Percentiles rank a stretch among this genome's conserved stretches.
Conservation (phyloP, 495 filamentous ascomycete genomes). For the Glarea lozoyensis region DNA sequence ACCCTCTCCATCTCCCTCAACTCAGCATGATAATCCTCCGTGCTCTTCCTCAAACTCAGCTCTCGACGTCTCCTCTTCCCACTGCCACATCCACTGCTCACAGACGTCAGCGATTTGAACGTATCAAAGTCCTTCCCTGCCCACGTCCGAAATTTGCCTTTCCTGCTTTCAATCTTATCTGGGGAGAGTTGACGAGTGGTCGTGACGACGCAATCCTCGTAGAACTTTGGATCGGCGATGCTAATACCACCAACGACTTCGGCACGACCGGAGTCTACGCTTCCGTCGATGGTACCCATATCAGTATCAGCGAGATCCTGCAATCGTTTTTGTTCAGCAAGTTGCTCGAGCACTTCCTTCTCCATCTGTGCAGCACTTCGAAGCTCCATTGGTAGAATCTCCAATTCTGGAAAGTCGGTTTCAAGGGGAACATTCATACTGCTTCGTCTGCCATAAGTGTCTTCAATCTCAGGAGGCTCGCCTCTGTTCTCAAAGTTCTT, state of each 20-base stretch:
- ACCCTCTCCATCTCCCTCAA: constrained; percentile 9
- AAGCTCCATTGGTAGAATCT: constrained; percentile 4
- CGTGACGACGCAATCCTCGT: constrained; percentile 17
- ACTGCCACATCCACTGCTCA: constrained; percentile 5
- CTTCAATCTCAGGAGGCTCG: neutral
- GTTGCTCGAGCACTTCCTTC: neutral
- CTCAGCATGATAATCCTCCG: constrained; percentile 10
- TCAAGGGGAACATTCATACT: constrained; percentile 9
- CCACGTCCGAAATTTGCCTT: constrained; percentile 14
- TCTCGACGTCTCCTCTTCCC: neutral
- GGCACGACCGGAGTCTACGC: neutral
- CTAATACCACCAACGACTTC: neutral
- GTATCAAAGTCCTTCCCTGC: constrained; percentile 10
- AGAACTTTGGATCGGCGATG: constrained; percentile 19
- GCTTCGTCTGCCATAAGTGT: constrained; percentile 9
- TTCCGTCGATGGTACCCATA: neutral
- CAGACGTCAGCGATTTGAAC: too few relatives aligned
- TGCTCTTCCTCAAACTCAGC: constrained; percentile 14
- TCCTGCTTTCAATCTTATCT: neutral
- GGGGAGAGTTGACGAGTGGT: neutral
- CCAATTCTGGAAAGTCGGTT: constrained; percentile 18
- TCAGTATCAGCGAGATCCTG: neutral
- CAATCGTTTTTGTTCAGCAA: neutral
- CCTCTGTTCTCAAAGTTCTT: constrained; percentile 3
- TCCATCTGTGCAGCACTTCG: neutral